These are phyloP conservation scores for Halophytophthora polymorphica DNA, from an alignment of 352 stramenopile species.

Conservation along the genomic window DNA sequence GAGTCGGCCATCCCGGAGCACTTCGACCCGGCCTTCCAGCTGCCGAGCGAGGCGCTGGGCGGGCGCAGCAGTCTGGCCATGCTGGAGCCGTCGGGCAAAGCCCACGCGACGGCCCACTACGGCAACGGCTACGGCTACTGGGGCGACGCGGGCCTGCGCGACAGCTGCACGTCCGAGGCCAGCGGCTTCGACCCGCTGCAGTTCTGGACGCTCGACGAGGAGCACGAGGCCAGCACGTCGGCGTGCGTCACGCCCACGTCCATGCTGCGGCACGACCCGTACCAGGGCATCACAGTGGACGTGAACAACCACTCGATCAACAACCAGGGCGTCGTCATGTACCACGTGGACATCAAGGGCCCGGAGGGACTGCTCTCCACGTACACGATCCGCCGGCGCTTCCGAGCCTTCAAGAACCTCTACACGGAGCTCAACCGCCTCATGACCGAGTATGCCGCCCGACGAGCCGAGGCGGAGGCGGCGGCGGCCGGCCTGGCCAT, in stretches of 20 bases:
- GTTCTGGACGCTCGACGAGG: constrained; percentile 50
- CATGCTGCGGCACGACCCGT: constrained; percentile 42
- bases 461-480: constrained; percentile 19
- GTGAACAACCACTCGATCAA: constrained; percentile 74
- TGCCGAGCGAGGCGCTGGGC: constrained; percentile 29
- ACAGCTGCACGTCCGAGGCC: constrained; percentile 64
- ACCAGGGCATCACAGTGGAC: constrained; percentile 66
- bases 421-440: constrained; percentile 63
- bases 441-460: constrained; percentile 48
- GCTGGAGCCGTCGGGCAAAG: constrained; percentile 35
- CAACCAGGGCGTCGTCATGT: constrained; percentile 82
- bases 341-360: constrained; percentile 85
- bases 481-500: constrained; percentile 10
- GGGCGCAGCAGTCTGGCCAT: constrained; percentile 55
- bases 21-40: constrained; percentile 40
- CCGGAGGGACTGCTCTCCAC: constrained; percentile 71
- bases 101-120: constrained; percentile 8
- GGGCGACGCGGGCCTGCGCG: constrained; percentile 25
- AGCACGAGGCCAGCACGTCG: constrained; percentile 30
- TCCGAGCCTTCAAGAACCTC: constrained; percentile 77
- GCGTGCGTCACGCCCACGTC: constrained; percentile 32
- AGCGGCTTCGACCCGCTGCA: constrained; percentile 58
- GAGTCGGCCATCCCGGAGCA: constrained; percentile 49
- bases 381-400: constrained; percentile 83
- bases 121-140: constrained; percentile 17